Evolutionary conservation across 176 grass and related monocot genomes (phyloP), one percentile per base, ranked within the genome.

Genomic region (Phyllostachys edulis): DNA sequence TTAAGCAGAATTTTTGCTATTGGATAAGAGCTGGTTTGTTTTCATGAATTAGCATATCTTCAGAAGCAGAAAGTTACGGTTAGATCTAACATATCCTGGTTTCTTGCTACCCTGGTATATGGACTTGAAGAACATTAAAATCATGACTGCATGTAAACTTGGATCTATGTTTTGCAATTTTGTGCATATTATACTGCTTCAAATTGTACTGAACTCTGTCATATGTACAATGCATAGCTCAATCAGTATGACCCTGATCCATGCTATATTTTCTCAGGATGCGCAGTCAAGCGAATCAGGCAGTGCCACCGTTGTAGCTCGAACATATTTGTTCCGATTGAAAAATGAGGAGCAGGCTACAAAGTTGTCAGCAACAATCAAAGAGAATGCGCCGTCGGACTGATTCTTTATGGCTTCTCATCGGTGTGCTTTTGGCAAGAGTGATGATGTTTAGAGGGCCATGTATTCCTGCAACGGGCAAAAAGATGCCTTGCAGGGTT

Each of bases 271-370:
- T 75, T 83, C 64, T 36, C 87, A 98, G 91, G 96, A 90, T 83
- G 74, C 21, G 3, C 73, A 87, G 64, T 71, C 77, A 72, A 70
- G 62, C 3, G 89, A 87, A 83, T 64, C 85, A 63, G 73, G 11
- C 13, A 59, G 42, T 41, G 42, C 24, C 36, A 72, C 38, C 5
- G 85, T 95, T 37, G 82, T 92, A 51, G 83, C 93, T 21, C 89
- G 85, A 11, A 93, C 89, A 34, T 98, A 88, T 77, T 85, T 98
- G 6, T 29, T 98, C 57, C 80, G 86, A 20, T 77, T 98, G 69
- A 98, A 87, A 87, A 98, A 95, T 47, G 93, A 86, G 51, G 96
- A 90, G 39, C 91, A 62, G n/a, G 92, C 96, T 67, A 69, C 68
- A 37, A 92, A 90, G 52, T 78, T 98, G 26, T 90, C 93, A 4